These are phyloP conservation scores for Ophiostoma tasmaniense DNA, from an alignment of 2,329 filamentous ascomycete genomes.

Conservation along the genomic window DNA sequence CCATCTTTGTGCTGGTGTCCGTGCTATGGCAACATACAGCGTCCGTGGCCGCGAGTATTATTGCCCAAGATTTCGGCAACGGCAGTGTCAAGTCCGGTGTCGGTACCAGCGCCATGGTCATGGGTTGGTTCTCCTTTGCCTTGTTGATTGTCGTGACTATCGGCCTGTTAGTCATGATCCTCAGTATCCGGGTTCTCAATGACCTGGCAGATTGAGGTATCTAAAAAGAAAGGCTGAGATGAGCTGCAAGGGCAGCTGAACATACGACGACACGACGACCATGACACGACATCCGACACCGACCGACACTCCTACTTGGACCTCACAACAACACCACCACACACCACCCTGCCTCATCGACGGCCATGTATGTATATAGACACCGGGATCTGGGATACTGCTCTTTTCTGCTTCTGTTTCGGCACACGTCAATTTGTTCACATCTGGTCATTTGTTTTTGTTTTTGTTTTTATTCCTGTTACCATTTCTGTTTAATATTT, in stretches of 20 bases:
- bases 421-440: constrained; percentile 6
- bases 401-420: constrained; percentile 5
- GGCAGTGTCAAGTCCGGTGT: constrained; percentile 80
- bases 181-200: constrained; percentile 76
- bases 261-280: constrained; percentile 13
- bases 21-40: constrained; percentile 90
- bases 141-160: constrained; percentile 92
- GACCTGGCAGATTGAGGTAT: constrained; percentile 39
- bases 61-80: constrained; percentile 87
- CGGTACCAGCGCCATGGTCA: constrained; percentile 89
- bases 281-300: constrained; percentile 12
- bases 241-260: constrained; percentile 5
- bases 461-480: no score
- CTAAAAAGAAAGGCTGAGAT: not conserved
- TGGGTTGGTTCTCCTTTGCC: constrained; percentile 96
- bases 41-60: constrained; percentile 86
- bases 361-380: constrained; percentile 15
- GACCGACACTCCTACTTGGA: not conserved
- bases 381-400: constrained; percentile 7
- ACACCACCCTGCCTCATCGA: not conserved
- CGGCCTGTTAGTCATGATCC: constrained; percentile 88
- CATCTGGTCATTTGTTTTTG: not conserved
- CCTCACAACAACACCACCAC: not conserved
- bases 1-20: constrained; percentile 64
- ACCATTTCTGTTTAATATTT: not conserved